Percentiles rank a stretch among this genome's conserved stretches.
Evolutionary conservation across 192 early-diverging fungal species (phyloP).

Genomic region (Oehlia diaphana): DNA sequence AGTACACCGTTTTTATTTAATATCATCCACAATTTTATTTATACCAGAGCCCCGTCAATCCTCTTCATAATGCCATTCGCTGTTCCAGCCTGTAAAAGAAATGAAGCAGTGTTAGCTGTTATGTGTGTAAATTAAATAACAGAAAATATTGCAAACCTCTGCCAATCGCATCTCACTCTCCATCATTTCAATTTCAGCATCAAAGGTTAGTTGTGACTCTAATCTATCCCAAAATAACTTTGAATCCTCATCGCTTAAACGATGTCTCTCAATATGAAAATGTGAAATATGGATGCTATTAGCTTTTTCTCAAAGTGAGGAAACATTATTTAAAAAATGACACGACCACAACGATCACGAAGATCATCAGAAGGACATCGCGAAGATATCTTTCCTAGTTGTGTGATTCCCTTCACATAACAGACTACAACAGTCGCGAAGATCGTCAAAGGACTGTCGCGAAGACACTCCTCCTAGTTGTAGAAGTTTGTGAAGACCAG

Average conservation of each 20-base stretch:
- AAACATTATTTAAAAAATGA: too few relatives aligned
- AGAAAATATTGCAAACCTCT: constrained; percentile 3
- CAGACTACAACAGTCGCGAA: too few relatives aligned
- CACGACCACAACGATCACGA: too few relatives aligned
- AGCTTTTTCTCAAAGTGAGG: too few relatives aligned
- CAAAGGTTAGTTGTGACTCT: neutral
- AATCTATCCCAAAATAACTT: constrained; percentile 2
- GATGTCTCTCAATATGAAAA: too few relatives aligned
- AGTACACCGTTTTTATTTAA: neutral
- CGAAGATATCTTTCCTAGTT: too few relatives aligned
- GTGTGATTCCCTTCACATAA: too few relatives aligned
- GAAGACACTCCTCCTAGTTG: too few relatives aligned
- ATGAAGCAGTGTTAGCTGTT: neutral
- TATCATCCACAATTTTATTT: constrained; percentile 8
- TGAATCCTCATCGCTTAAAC: neutral
- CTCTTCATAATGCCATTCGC: constrained; percentile 3
- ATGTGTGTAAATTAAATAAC: constrained; percentile 8
- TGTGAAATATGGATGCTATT: too few relatives aligned
- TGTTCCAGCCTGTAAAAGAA: neutral
- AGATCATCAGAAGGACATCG: too few relatives aligned
- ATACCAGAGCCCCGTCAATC: neutral
- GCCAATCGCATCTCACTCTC: neutral
- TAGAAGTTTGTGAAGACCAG: too few relatives aligned
- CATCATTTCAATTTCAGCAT: constrained; percentile 3
- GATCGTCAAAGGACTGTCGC: too few relatives aligned